Base-by-base conservation (phyloP, 257 asterid species). In the Nemophila menziesii region DNA sequence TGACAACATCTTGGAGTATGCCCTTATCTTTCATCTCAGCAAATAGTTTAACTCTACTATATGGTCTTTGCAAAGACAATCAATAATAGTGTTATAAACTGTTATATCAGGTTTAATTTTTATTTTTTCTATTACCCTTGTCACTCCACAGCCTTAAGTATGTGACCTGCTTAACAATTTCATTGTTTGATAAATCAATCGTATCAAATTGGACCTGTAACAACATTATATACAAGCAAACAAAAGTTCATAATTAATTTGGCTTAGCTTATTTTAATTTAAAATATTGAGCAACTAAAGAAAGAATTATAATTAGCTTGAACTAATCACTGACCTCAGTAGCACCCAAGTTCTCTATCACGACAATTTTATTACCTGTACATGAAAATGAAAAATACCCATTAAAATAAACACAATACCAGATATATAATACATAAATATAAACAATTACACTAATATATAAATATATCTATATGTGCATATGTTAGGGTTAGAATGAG, bases 91-190 rank as follows among this genome's bases (percentile, higher is more conserved):
- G n/a, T n/a, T n/a, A n/a, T n/a, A n/a, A n/a, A n/a, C n/a, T n/a
- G n/a, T n/a, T n/a, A n/a, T n/a, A n/a, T n/a, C n/a, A n/a, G n/a
- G n/a, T n/a, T n/a, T n/a, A n/a, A n/a, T n/a, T n/a, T n/a, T n/a
- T n/a, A n/a, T n/a, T n/a, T n/a, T n/a, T n/a, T n/a, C n/a, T n/a
- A n/a, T n/a, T n/a, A n/a, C n/a, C n/a, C n/a, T n/a, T n/a, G n/a
- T n/a, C n/a, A n/a, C n/a, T n/a, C n/a, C n/a, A n/a, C n/a, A n/a
- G n/a, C n/a, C n/a, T n/a, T n/a, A n/a, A n/a, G n/a, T n/a, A n/a
- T n/a, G n/a, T n/a, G n/a, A n/a, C n/a, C n/a, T n/a, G 92, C 82
- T 90, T 90, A 54, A 90, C 99, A 58, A 90, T 90, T 81, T 90
- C 99, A 61, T 90, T 90, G 64, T 90, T 96, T 18, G 99, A 90